Evolutionary conservation across 2,329 filamentous ascomycete genomes (phyloP), one percentile per base, ranked within the genome.

Genomic region (Apiospora pterosperma): DNA sequence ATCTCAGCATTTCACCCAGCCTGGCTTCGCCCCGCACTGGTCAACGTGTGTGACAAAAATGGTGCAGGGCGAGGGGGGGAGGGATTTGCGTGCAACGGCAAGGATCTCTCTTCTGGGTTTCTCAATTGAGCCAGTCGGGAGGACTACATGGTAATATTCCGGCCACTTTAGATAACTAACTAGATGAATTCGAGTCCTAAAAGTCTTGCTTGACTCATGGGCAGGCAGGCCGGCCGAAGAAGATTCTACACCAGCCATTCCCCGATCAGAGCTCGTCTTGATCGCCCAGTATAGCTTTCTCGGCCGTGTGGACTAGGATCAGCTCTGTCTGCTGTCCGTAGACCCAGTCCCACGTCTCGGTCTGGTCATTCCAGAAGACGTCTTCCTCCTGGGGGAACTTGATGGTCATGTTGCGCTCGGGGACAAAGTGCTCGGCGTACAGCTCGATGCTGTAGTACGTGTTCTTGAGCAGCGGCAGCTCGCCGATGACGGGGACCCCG

Each of bases 391-490:
- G 76, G 3, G 80, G 79, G 58, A 84, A 84, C n/a, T 75, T 69
- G 39, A 83, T 70, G 1, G 80, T 82, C 66, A 69, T 72, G 64
- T 82, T 82, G 28, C 71, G 69, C 69, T 84, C 82, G 0, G 79
- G 78, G 8, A 83, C 78, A 63, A 78, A 81, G 67, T 82, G 78
- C 70, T 81, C 77, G 3, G 80, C 82, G 62, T 76, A 77, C n/a
- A 84, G 76, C 72, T 84, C 82, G 62, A 84, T 76, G 71, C 82
- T 84, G 70, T 83, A 84, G 70, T 82, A 84, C 10, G 77, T 83
- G 48, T 80, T 72, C 60, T 78, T 72, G 42, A 84, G 68, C 14
- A 84, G 67, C 0, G 79, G 80, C 55, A 84, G 67, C 39, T 84
- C 81, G 11, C 82, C 82, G 0, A 83, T 70, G 5, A 80, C 74